Conservation (phyloP, 495 filamentous ascomycete genomes). For the Annulohypoxylon maeteangense region DNA sequence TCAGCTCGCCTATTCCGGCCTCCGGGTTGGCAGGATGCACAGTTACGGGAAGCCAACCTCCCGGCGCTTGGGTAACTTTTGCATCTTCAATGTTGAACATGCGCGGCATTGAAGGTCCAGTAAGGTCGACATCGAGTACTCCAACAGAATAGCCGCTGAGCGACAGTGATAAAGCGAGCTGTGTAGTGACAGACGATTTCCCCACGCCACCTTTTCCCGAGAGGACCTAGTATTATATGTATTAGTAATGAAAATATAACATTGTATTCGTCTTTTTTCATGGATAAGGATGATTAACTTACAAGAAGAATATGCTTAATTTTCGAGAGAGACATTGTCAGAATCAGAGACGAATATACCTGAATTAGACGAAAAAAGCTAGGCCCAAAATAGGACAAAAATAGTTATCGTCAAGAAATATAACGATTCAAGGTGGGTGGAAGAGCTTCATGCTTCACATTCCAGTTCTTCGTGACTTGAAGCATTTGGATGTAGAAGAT, state of each 20-base stretch:
- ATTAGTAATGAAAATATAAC: constrained; percentile 18
- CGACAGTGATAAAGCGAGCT: constrained; percentile 90
- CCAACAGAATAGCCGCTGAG: constrained; percentile 87
- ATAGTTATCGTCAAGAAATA: neutral
- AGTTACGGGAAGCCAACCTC: constrained; percentile 88
- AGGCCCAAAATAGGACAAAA: neutral
- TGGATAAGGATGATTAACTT: constrained; percentile 23
- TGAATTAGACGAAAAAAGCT: neutral
- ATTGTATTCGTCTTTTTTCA: neutral
- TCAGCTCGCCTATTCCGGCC: constrained; percentile 70
- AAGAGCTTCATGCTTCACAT: constrained; percentile 33
- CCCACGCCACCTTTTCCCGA: constrained; percentile 98
- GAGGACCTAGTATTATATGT: constrained; percentile 68
- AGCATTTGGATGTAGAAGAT: neutral
- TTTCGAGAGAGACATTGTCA: constrained; percentile 65
- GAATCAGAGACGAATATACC: neutral
- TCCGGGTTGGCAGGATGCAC: constrained; percentile 70
- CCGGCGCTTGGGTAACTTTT: constrained; percentile 88
- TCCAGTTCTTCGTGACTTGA: neutral
- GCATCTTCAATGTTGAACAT: constrained; percentile 88
- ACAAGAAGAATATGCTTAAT: constrained; percentile 71
- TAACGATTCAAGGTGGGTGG: constrained; percentile 25
- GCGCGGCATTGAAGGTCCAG: constrained; percentile 94
- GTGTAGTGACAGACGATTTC: constrained; percentile 95
- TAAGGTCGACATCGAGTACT: constrained; percentile 95